A percentile compares a stretch with the other conserved stretches of the same genome.
Conservation (phyloP, 768 basidiomycete species). For the Thelephora aurantiotincta region DNA sequence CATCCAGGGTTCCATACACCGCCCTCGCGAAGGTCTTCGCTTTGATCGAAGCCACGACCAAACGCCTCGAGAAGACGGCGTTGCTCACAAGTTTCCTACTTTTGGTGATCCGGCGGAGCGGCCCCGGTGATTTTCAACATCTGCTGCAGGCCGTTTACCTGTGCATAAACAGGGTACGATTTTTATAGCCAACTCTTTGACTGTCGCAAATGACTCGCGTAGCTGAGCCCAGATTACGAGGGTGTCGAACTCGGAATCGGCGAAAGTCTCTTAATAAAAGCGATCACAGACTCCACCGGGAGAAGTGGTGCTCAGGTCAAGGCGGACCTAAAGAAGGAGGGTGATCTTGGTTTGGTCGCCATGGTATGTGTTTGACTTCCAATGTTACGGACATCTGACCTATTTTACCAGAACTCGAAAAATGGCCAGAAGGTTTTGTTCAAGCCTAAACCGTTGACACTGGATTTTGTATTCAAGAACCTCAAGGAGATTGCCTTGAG, state of each 20-base stretch:
- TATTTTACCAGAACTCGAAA: constrained; percentile 61
- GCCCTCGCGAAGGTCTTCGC: constrained; percentile 82
- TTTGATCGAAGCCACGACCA: constrained; percentile 87
- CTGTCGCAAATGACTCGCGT: neutral
- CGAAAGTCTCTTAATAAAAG: constrained; percentile 86
- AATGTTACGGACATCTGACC: neutral
- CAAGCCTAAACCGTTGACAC: constrained; percentile 83
- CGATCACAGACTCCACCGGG: constrained; percentile 92
- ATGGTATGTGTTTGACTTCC: constrained; percentile 39
- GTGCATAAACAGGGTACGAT: constrained; percentile 84
- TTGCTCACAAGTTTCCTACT: constrained; percentile 81
- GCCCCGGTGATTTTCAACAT: constrained; percentile 54
- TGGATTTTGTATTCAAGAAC: constrained; percentile 82
- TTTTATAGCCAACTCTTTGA: neutral
- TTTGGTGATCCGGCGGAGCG: constrained; percentile 79
- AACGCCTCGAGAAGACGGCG: constrained; percentile 84
- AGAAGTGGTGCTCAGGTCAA: constrained; percentile 73
- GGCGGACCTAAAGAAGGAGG: constrained; percentile 85
- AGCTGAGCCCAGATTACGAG: constrained; percentile 92
- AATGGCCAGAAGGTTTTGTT: constrained; percentile 88
- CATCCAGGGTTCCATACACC: constrained; percentile 77
- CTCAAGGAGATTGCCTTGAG: constrained; percentile 83
- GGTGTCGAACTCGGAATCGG: constrained; percentile 95
- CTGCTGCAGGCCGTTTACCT: constrained; percentile 86
- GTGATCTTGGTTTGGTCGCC: constrained; percentile 93